Base-by-base conservation (phyloP, 2,329 filamentous ascomycete species). In the Aspergillus sclerotialis region DNA sequence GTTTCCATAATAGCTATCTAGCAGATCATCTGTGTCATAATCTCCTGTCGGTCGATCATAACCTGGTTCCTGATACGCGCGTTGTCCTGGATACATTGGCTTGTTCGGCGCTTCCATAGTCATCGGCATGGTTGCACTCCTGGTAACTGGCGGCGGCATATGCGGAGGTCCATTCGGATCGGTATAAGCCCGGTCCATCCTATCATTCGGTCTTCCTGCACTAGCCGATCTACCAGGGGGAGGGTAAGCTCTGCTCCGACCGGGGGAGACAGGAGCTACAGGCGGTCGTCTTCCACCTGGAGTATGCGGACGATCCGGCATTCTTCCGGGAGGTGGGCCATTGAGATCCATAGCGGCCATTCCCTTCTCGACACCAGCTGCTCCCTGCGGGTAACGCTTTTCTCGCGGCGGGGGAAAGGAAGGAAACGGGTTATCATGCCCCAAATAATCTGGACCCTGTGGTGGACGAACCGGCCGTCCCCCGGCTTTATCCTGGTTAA, bases 1-100 rank as follows among this genome's bases (percentile, higher is more conserved):
- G 62, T 48, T 63, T 50, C 72, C 70, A 37, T 73, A 73, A 34
- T 77, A 63, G 35, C 68, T 68, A 24, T 70, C 69, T 27, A 75
- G 44, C 28, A 67, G 67, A 16, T 68, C 61, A 28, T 63, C 56
- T 13, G 54, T 53, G 17, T 55, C 49, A 44, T 43, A 49, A 38
- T 38, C 40, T 28, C 35, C 48, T 7, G 38, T 30, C 15, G 45
- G 32, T 14, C 44, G 42, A 27, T 44, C 42, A 14, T 45, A 47
- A 28, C 42, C 43, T 15, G 51, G 49, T 21, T 63, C 60, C 31
- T 50, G 49, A 37, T 60, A 63, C 7, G 45, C 51, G 8, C 49
- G 33, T 21, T 63, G 55, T n/a, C 56, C 54, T 5, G 58, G 60
- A 31, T 64, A 63, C 24, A 52, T 40, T 12, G 54, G 55, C 19